Conservation (phyloP, 163 green algal genomes). For the Chlorella variabilis region DNA sequence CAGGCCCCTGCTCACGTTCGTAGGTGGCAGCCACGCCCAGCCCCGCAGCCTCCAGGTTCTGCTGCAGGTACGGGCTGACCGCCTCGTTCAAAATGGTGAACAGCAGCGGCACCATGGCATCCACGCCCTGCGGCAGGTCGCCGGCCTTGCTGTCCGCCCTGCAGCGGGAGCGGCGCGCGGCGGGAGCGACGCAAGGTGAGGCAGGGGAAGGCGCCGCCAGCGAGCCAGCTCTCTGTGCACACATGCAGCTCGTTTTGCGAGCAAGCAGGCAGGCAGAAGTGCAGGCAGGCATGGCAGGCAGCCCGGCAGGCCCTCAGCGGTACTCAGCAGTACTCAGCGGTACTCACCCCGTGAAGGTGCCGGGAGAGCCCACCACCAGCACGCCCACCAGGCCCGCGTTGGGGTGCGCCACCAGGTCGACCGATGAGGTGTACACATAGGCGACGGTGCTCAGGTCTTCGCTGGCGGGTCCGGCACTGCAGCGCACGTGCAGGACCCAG, state of each 20-base stretch:
- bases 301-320: too few species aligned
- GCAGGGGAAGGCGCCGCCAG: too few species aligned
- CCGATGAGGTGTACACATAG: constrained; percentile 52
- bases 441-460: constrained; percentile 47
- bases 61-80: constrained; percentile 24
- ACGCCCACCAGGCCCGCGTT: constrained; percentile 56
- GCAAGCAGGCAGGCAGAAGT: too few species aligned
- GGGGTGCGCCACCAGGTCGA: constrained; percentile 48
- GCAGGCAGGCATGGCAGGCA: too few species aligned
- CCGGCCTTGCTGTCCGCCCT: background rate
- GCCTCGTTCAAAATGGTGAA: constrained; percentile 54
- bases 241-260: too few species aligned
- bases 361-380: constrained; percentile 38
- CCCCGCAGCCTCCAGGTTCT: constrained; percentile 34
- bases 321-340: too few species aligned
- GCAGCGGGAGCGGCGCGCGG: background rate
- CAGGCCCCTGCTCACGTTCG: constrained; percentile 13
- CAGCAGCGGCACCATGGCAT: constrained; percentile 56
- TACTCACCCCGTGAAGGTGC: constrained; percentile 13
- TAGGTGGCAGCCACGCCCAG: constrained; percentile 10
- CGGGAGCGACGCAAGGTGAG: background rate
- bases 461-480: constrained; percentile 40
- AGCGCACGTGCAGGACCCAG: background rate
- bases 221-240: too few species aligned
- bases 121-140: constrained; percentile 45